Conservation (phyloP, 1,284 basidiomycete species). For the Ganoderma sinense region DNA sequence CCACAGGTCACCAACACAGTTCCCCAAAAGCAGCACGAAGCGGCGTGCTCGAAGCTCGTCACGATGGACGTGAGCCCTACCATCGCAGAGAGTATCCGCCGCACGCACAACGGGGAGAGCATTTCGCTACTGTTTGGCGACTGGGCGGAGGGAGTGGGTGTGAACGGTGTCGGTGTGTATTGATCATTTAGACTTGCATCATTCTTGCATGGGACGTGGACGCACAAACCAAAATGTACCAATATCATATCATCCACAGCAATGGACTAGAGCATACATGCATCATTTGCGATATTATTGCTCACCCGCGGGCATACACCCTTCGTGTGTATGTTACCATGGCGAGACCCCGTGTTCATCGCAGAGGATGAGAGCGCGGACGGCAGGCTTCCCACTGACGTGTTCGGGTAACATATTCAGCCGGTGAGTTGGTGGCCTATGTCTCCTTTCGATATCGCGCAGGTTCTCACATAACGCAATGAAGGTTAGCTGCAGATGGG, state of each 20-base stretch:
- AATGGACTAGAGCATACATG: conserved; percentile 30
- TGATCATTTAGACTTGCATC: conserved; percentile 29
- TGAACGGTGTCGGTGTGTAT: conserved; percentile 35
- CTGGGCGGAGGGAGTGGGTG: conserved; percentile 53
- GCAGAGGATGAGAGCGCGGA: conserved; percentile 10
- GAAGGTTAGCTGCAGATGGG: conserved; percentile 15
- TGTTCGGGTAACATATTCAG: conserved; percentile 13
- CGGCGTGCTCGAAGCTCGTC: conserved; percentile 66
- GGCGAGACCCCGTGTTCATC: conserved; percentile 11
- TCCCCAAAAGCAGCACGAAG: conserved; percentile 67
- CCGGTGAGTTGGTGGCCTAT: conserved; percentile 22
- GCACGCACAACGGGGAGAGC: conserved; percentile 97
- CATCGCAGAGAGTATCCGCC: conserved; percentile 94
- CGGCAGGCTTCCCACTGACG: conserved; percentile 18
- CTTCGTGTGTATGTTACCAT: conserved; percentile 26
- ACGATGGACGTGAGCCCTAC: conserved; percentile 90
- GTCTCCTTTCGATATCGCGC: conserved; percentile 2
- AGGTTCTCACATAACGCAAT: conserved; percentile 28
- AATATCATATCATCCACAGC: conserved; percentile 21
- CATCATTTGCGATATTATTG: neutral
- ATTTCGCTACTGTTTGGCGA: conserved; percentile 86
- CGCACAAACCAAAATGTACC: conserved; percentile 32
- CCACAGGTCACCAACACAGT: conserved; percentile 80
- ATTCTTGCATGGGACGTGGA: conserved; percentile 26
- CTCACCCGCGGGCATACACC: neutral